These are phyloP conservation scores for Pogostemon cablin DNA, from an alignment of 257 asterid genomes.

Conservation along the genomic window DNA sequence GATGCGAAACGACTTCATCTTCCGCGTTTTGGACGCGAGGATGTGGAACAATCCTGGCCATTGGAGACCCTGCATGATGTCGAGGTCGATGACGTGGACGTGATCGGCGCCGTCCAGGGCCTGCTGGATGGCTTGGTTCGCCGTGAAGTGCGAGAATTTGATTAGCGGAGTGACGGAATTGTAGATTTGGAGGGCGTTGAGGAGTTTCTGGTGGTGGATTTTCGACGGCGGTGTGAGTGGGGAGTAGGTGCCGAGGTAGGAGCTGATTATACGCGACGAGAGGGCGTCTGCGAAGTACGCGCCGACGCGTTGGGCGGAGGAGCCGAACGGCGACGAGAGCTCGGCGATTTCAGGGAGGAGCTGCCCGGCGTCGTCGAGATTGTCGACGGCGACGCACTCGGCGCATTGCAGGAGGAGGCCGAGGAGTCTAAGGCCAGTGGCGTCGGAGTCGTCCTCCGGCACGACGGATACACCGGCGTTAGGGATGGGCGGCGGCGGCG, in stretches of 20 bases:
- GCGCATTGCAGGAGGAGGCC: conserved; percentile 85
- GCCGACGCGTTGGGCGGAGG: conserved; percentile 90
- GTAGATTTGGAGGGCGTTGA: conserved; percentile 72
- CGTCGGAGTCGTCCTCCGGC: conserved; percentile 42
- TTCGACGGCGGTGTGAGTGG: conserved; percentile 50
- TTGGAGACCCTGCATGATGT: conserved; percentile 97
- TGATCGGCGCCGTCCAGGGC: conserved; percentile 80
- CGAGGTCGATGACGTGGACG: conserved; percentile 93
- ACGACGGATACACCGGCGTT: neutral
- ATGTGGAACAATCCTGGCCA: conserved; percentile 97
- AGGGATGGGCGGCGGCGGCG: neutral
- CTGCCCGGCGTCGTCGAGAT: conserved; percentile 66
- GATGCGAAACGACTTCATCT: conserved; percentile 56
- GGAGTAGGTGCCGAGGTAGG: conserved; percentile 63
- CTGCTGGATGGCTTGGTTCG: conserved; percentile 87
- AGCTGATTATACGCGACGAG: conserved; percentile 68
- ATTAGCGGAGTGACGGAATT: conserved; percentile 76
- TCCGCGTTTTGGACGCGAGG: conserved; percentile 64
- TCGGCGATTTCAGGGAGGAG: conserved; percentile 80
- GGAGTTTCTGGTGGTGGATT: conserved; percentile 63
- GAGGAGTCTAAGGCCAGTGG: conserved; percentile 77
- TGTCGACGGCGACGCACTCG: conserved; percentile 78
- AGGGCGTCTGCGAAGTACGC: conserved; percentile 94
- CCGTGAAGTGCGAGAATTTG: conserved; percentile 94
- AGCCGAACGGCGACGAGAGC: conserved; percentile 90